A percentile compares a stretch with the other conserved stretches of the same genome.
Evolutionary conservation across 2,329 filamentous ascomycete genomes (phyloP).

Genomic region (Diaporthe ilicicola): DNA sequence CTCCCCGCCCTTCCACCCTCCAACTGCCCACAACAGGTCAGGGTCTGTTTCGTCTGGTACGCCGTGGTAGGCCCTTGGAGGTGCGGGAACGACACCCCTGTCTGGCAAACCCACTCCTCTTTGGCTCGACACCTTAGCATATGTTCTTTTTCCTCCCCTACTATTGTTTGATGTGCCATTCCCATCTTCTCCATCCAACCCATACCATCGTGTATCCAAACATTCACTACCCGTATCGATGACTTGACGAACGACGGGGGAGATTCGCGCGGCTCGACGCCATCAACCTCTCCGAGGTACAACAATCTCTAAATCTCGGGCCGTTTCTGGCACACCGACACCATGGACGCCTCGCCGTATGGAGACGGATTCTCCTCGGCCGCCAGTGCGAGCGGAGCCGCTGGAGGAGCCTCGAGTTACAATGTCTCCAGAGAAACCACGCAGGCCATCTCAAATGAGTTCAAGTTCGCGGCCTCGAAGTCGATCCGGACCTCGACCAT

Average conservation of each 20-base stretch:
- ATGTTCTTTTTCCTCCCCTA: slow-evolving; percentile 39
- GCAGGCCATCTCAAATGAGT: slow-evolving; percentile 55
- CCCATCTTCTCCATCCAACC: slow-evolving; percentile 24
- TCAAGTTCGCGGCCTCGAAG: slow-evolving; percentile 61
- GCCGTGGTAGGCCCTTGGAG: slow-evolving; percentile 44
- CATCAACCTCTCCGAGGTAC: slow-evolving; percentile 39
- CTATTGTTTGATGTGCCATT: slow-evolving; percentile 37
- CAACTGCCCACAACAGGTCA: slow-evolving; percentile 46
- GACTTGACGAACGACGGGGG: slow-evolving; percentile 33
- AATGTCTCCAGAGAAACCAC: slow-evolving; percentile 52
- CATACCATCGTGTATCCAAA: slow-evolving; percentile 21
- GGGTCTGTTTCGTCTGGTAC: slow-evolving; percentile 56
- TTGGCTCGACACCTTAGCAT: slow-evolving; percentile 46
- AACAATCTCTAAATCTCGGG: slow-evolving; percentile 32
- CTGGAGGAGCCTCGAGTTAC: slow-evolving; percentile 32
- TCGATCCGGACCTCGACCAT: slow-evolving; percentile 69
- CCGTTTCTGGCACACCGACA: slow-evolving; percentile 21
- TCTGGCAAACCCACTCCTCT: slow-evolving; percentile 29
- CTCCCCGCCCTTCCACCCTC: slow-evolving; percentile 43
- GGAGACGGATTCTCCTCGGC: slow-evolving; percentile 17
- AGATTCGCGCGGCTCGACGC: slow-evolving; percentile 43
- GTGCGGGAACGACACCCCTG: slow-evolving; percentile 36
- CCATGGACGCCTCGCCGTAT: slow-evolving; percentile 16
- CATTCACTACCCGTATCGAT: slow-evolving; percentile 29
- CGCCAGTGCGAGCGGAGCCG: slow-evolving; percentile 9